Evolutionary conservation across 805 yeast genomes (phyloP).

Genomic region (Yarrowia sp.): DNA sequence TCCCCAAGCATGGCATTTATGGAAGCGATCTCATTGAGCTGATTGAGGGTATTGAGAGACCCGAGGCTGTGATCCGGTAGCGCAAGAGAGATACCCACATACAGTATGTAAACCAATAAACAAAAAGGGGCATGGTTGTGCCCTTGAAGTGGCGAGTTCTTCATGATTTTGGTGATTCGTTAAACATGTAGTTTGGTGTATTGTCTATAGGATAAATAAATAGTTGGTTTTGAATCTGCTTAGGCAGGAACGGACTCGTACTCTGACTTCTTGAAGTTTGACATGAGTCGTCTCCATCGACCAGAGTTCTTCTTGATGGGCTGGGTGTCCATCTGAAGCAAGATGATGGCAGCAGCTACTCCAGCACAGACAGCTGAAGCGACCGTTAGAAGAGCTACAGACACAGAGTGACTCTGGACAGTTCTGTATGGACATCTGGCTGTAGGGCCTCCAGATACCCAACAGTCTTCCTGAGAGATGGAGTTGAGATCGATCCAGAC

Average conservation of each 20-base stretch:
- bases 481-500: constrained; percentile 87
- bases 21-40: constrained; percentile 40
- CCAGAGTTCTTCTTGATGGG: constrained; percentile 77
- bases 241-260: constrained; percentile 88
- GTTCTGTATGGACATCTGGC: constrained; percentile 79
- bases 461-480: constrained; percentile 73
- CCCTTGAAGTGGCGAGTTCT: too few relatives aligned
- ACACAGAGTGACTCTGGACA: constrained; percentile 60
- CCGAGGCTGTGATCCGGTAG: constrained; percentile 47
- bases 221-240: constrained; percentile 37
- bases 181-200: not conserved
- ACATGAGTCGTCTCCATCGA: constrained; percentile 65
- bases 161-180: too few relatives aligned
- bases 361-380: constrained; percentile 65
- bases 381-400: constrained; percentile 70
- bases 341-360: constrained; percentile 58
- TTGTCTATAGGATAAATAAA: constrained; percentile 46
- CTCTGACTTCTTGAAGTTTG: constrained; percentile 65
- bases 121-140: not conserved
- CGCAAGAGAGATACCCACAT: too few relatives aligned
- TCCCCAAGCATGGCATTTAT: constrained; percentile 34
- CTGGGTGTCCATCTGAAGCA: constrained; percentile 63
- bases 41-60: constrained; percentile 39
- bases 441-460: constrained; percentile 83
- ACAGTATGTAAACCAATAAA: not conserved